These are phyloP conservation scores for Lathyrus aphaca DNA, from an alignment of 306 rosid genomes.

Conservation along the genomic window DNA sequence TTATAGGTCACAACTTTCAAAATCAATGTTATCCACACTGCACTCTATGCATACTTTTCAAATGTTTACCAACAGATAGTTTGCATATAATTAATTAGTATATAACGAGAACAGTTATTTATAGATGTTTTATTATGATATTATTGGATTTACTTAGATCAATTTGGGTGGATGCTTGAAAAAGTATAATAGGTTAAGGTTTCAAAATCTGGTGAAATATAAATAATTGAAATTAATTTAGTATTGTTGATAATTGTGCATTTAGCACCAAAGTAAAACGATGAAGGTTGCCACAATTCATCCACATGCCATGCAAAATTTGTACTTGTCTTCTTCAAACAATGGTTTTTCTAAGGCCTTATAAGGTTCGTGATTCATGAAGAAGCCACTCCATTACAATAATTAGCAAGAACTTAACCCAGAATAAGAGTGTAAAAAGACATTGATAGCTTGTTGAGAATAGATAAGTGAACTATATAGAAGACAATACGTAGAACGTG, in stretches of 20 bases:
- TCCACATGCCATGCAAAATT: conserved; percentile 5
- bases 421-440: not conserved
- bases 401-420: not conserved
- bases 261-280: conserved; percentile 20
- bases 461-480: conserved; percentile 11
- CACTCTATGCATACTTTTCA: conserved; percentile 27
- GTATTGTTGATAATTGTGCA: conserved; percentile 9
- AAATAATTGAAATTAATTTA: conserved; percentile 17
- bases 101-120: conserved; percentile 6
- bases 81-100: not conserved
- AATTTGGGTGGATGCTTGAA: not conserved
- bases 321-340: not conserved
- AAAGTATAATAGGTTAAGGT: conserved; percentile 20
- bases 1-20: conserved; percentile 8
- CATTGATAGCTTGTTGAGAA: conserved; percentile 17
- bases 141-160: conserved; percentile 28
- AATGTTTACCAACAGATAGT: conserved; percentile 22
- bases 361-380: conserved; percentile 32
- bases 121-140: conserved; percentile 6
- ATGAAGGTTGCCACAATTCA: conserved; percentile 17
- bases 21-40: conserved; percentile 11
- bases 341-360: conserved; percentile 13
- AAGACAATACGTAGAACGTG: conserved; percentile 25
- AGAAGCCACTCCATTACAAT: conserved; percentile 20
- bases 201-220: conserved; percentile 3